Evolutionary conservation across 2,329 filamentous ascomycete species (phyloP), one percentile per base, ranked within the genome.

Genomic region (Ascocoryne sarcoides): DNA sequence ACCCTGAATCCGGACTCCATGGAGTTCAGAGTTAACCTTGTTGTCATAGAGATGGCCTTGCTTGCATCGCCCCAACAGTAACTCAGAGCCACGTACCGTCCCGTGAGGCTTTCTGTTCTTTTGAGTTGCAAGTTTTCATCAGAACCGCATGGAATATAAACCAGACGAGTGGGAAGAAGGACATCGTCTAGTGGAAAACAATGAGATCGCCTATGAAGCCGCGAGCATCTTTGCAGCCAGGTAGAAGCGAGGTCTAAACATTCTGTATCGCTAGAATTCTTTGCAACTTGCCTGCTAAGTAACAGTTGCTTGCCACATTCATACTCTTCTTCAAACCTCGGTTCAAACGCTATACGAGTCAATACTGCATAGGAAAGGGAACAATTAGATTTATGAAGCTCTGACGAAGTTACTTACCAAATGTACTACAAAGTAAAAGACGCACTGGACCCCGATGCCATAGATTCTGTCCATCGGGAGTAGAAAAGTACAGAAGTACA

Each of bases 11-110:
- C n/a, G 33, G 18, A 21, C 15, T n/a, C n/a, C 33, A 19, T 21
- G 2, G 5, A 7, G 10, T 12, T 10, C 16, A 19, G 14, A 21
- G 18, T 10, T 10, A 14, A 21, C n/a, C 19, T 21, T 23, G 33
- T 36, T 21, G 17, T 36, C 12, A 36, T 40, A 19, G 33, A 37
- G 12, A 14, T 36, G 21, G 21, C 23, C n/a, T n/a, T n/a, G n/a
- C n/a, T n/a, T 4, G 14, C 14, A 26, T 16, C n/a, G 8, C 48
- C 46, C 49, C 48, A 52, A 32, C 45, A 45, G 20, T 52, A 46
- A 21, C 40, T 47, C 2, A 52, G 36, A 9, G 45, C 48, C 12
- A 39, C 32, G 39, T 49, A 52, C 34, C 35, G 26, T 4, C 36
- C 32, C 17, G 5, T 17, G 5, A 5, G 14, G 18, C 17, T 16